phyloP scores from a whole-genome alignment of 345 rosid genomes.

The Bruguiera gymnorhiza region DNA sequence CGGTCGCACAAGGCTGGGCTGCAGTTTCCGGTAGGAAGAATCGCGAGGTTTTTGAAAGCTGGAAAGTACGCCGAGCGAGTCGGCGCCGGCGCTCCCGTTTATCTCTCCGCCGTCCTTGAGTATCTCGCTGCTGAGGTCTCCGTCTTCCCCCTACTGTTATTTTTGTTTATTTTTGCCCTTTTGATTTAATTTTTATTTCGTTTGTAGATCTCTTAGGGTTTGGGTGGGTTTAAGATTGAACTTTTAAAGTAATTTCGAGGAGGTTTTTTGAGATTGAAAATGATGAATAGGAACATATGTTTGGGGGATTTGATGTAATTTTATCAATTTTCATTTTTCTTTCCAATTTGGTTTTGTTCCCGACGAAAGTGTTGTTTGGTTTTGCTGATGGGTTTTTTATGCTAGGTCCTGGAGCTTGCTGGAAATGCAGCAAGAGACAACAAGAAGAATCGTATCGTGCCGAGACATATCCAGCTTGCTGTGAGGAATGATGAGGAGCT shows the following conservation, averaged over 20 bases:
- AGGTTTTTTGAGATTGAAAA: too few relatives aligned
- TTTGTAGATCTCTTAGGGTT: too few relatives aligned
- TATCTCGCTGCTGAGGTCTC: constrained; percentile 78
- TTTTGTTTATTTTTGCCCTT: neutral
- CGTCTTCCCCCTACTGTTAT: neutral
- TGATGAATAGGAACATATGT: too few relatives aligned
- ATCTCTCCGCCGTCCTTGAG: constrained; percentile 82
- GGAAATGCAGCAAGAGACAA: constrained; percentile 80
- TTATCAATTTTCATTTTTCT: neutral
- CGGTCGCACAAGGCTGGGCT: constrained; percentile 66
- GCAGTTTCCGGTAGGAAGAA: constrained; percentile 66
- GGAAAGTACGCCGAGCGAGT: constrained; percentile 75
- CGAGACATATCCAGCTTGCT: constrained; percentile 72
- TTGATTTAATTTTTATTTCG: neutral
- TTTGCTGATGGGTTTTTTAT: neutral
- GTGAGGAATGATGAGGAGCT: constrained; percentile 69
- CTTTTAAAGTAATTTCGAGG: too few relatives aligned
- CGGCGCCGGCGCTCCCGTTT: constrained; percentile 67
- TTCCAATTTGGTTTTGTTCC: neutral
- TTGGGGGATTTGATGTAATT: too few relatives aligned
- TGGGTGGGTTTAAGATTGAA: too few relatives aligned
- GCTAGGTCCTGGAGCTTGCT: constrained; percentile 66
- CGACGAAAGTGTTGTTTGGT: neutral
- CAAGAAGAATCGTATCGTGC: constrained; percentile 66
- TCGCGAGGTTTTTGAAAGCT: constrained; percentile 64